Evolutionary conservation across 176 grass and related monocot species (phyloP), one percentile per base, ranked within the genome.

Genomic region (Oropetium thomaeum): DNA sequence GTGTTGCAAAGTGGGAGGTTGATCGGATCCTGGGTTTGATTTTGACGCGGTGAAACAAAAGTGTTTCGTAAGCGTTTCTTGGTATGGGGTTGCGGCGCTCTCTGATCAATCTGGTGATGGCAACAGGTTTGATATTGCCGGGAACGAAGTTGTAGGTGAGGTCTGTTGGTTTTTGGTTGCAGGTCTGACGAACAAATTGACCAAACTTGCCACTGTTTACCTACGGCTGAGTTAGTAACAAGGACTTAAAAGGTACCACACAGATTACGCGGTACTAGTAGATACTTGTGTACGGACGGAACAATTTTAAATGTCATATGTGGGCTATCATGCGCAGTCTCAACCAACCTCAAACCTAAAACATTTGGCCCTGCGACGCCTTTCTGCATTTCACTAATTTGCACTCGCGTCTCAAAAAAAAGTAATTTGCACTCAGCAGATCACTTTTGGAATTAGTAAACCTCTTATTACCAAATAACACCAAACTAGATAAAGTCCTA

Each of bases 101-200:
- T n/a, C n/a, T n/a, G n/a, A 65, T 59, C 26, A 26, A 42, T 72
- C 55, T 5, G 31, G 58, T 65, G 85, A 87, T 42, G 67, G 59
- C 59, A 48, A 87, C 79, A 3, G 76, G 35, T 26, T 26, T 49
- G 41, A 70, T 20, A 5, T 7, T 62, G 52, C 15, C 14, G 70
- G 62, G 51, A n/a, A n/a, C n/a, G n/a, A n/a, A 45, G 53, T 73
- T 82, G 57, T 73, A 61, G 85, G 85, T 87, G 74, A 78, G 85
- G 60, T 77, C 65, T 45, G 74, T 87, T 83, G 74, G 67, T 62
- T 62, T 62, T 44, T 83, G 33, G 68, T 41, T 73, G 51, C 31
- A 67, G 33, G 32, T 58, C 63, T 29, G 33, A 67, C 25, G 48
- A 71, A 41, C 73, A 67, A 67, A 78, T 61, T 61, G 33, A 87